Percentiles rank a stretch among this genome's conserved stretches.
Evolutionary conservation across 2,329 filamentous ascomycete genomes (phyloP).

Genomic region (Esteya vermicola): DNA sequence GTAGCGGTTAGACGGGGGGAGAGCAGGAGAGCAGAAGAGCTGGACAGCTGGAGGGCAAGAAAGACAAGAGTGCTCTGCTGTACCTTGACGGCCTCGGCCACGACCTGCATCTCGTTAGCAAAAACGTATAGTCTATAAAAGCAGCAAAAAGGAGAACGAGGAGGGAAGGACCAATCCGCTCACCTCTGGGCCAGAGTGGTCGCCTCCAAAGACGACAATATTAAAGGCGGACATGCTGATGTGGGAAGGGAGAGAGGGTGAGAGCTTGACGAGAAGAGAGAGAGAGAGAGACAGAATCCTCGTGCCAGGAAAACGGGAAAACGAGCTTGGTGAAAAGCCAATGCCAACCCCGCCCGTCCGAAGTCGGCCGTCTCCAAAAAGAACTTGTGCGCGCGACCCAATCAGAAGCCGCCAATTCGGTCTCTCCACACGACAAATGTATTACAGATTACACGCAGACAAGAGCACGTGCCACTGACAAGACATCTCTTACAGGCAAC

Average conservation of each 20-base stretch:
- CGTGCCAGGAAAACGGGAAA: background rate
- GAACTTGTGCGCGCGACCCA: too few relatives aligned
- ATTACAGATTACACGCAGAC: too few relatives aligned
- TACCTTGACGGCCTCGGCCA: constrained; percentile 76
- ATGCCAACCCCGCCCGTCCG: constrained; percentile 9
- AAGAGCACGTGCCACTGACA: too few relatives aligned
- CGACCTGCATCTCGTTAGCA: constrained; percentile 39
- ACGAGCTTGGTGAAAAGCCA: too few relatives aligned
- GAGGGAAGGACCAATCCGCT: constrained; percentile 13
- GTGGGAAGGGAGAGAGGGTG: background rate
- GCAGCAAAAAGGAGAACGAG: background rate
- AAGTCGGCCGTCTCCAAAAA: constrained; percentile 3
- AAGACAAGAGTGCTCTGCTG: too few relatives aligned
- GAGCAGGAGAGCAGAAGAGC: too few relatives aligned
- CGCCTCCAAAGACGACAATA: constrained; percentile 69
- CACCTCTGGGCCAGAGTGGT: constrained; percentile 80
- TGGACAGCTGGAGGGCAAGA: too few relatives aligned
- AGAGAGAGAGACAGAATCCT: background rate
- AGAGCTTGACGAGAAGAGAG: background rate
- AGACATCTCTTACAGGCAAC: too few relatives aligned
- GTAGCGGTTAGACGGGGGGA: too few relatives aligned
- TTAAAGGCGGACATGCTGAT: constrained; percentile 54
- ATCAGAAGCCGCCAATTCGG: too few relatives aligned
- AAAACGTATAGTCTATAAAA: background rate
- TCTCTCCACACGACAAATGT: too few relatives aligned